phyloP scores from a whole-genome alignment of 176 grass and related monocot genomes.

The Canna indica region DNA sequence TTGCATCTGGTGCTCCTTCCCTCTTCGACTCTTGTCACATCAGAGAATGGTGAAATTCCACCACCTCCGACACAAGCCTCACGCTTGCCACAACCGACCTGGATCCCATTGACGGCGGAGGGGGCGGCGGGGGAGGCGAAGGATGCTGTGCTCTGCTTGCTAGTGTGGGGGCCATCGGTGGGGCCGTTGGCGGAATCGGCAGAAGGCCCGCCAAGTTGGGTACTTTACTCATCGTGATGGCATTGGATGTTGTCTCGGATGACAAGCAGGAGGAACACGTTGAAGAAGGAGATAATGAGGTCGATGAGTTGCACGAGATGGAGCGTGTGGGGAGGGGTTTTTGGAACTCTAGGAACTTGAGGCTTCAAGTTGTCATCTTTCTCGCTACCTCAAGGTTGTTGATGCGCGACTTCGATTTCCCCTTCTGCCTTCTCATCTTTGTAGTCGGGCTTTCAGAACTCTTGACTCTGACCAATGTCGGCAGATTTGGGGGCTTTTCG shows the following conservation, averaged over 20 bases:
- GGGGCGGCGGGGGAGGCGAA: too few species aligned
- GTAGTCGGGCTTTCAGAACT: too few species aligned
- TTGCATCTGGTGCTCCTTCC: too few species aligned
- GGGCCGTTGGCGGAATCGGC: neutral
- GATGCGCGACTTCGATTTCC: neutral
- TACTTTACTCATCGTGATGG: too few species aligned
- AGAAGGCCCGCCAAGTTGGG: neutral
- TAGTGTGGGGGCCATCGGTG: neutral
- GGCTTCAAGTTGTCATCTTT: slow-evolving; percentile 5
- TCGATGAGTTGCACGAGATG: too few species aligned
- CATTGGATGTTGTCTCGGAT: too few species aligned
- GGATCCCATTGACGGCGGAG: too few species aligned
- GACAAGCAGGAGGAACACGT: too few species aligned
- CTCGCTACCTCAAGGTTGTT: neutral
- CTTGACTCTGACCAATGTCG: slow-evolving; percentile 3
- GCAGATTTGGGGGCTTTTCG: slow-evolving; percentile 12
- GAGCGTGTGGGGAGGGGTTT: slow-evolving; percentile 22
- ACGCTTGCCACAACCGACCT: too few species aligned
- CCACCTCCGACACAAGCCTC: slow-evolving; percentile 72
- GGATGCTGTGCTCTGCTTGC: slow-evolving; percentile 10
- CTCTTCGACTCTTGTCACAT: slow-evolving; percentile 67
- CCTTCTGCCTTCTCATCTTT: neutral
- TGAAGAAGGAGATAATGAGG: too few species aligned
- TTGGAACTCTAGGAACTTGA: slow-evolving; percentile 8
- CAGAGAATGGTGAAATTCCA: slow-evolving; percentile 90